Base-by-base conservation (phyloP, 1,284 basidiomycete genomes). In the Moesziomyces aphidis region DNA sequence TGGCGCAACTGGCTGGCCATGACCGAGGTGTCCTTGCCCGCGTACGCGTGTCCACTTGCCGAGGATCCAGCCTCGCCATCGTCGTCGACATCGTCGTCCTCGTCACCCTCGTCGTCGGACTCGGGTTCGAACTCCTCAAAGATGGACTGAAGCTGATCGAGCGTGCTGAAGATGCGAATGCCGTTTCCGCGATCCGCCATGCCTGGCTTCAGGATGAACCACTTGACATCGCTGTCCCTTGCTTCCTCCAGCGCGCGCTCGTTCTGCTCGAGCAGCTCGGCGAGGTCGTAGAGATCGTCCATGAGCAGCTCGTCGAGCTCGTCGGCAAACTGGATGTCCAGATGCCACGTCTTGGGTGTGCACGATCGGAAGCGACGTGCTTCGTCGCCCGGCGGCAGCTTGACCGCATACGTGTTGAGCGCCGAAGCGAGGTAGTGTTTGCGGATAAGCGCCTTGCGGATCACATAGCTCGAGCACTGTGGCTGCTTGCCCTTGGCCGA, bases 181-280 rank as follows among this genome's bases (percentile, higher is more conserved):
- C 96, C 97, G 87, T 94, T 93, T 5, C 94, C 97, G 57, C 94
- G 89, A 87, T 99, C 96, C 1, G 95, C 92, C 92, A 99, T 97
- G 13, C 94, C 94, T 43, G 97, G 95, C 86, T 99, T 99, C 56
- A 99, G 55, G n/a, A 84, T 84, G 56, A 79, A 83, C 83, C 83
- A 84, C 43, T 36, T 56, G 28, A 74, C 94, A 66, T 87, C 89
- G 8, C 85, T 77, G 23, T 49, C 24, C 21, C 81, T 75, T 9
- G 83, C 84, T 1, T 74, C 79, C 15, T 74, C 53, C 11, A 54
- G 47, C n/a, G 73, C 73, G 19, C 21, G 24, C 31, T 64, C 56
- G 23, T 73, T 66, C 2, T 34, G 39, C 9, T 73, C 57, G 36
- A 97, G 87, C 28, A 88, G 86, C 58, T 89, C 86, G 3, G 88